Evolutionary conservation across 2,329 filamentous ascomycete genomes (phyloP).

Genomic region (Hymenoscyphus infarciens): DNA sequence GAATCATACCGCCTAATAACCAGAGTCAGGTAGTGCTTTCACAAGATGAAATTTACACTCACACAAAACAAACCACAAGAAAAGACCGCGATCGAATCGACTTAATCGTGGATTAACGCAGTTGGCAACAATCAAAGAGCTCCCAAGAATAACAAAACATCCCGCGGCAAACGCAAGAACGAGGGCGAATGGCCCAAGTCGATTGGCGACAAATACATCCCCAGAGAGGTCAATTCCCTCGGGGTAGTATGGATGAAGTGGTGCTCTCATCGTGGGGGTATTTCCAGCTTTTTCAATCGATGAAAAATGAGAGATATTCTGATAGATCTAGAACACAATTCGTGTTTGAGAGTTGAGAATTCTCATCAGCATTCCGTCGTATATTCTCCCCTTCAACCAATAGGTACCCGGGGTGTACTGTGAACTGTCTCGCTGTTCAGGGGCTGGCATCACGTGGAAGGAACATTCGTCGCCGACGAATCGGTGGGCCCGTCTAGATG

Average conservation of each 20-base stretch:
- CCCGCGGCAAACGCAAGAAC: constrained; percentile 25
- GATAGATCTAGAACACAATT: neutral
- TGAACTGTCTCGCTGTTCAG: too few relatives aligned
- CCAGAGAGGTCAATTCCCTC: constrained; percentile 25
- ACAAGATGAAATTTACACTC: constrained; percentile 34
- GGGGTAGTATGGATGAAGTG: constrained; percentile 31
- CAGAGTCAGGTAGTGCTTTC: constrained; percentile 46
- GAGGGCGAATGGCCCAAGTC: constrained; percentile 22
- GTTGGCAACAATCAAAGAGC: constrained; percentile 17
- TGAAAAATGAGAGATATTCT: neutral
- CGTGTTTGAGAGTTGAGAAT: too few relatives aligned
- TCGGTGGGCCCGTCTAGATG: too few relatives aligned
- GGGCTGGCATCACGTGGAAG: too few relatives aligned
- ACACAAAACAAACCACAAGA: constrained; percentile 34
- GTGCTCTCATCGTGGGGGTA: neutral
- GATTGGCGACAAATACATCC: constrained; percentile 23
- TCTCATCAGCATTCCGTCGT: too few relatives aligned
- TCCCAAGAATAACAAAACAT: constrained; percentile 22
- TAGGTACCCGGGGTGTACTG: too few relatives aligned
- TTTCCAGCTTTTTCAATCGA: neutral
- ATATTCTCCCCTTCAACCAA: too few relatives aligned
- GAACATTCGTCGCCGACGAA: too few relatives aligned
- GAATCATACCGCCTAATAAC: constrained; percentile 41
- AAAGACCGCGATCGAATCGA: constrained; percentile 23
- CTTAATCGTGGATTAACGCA: constrained; percentile 25